Evolutionary conservation across 257 asterid genomes (phyloP).

Genomic region (Prunella vulgaris): DNA sequence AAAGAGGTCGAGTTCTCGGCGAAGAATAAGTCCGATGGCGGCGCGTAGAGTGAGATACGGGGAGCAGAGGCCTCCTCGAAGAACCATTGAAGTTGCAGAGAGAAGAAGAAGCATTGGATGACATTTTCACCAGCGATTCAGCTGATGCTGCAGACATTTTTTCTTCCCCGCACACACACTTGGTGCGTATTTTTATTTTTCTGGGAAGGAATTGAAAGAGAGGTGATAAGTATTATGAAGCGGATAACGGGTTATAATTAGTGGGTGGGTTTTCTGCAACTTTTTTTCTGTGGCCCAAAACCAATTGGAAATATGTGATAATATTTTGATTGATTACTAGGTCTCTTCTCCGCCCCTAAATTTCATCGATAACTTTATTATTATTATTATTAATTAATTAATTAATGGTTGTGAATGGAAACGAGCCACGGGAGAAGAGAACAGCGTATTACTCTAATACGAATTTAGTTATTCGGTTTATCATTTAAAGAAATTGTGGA

Average conservation of each 20-base stretch:
- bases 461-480: too few relatives aligned
- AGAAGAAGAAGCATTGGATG: slow-evolving; percentile 60
- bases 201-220: not conserved
- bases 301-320: not conserved
- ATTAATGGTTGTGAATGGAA: too few relatives aligned
- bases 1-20: slow-evolving; percentile 38
- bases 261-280: slow-evolving; percentile 14
- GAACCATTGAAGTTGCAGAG: slow-evolving; percentile 68
- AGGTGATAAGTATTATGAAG: not conserved
- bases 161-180: not conserved
- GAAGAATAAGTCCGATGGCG: slow-evolving; percentile 33
- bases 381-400: too few relatives aligned
- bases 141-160: slow-evolving; percentile 54
- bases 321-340: too few relatives aligned
- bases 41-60: slow-evolving; percentile 36
- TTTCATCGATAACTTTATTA: too few relatives aligned
- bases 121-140: slow-evolving; percentile 54
- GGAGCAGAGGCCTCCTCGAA: slow-evolving; percentile 46
- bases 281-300: slow-evolving; percentile 30
- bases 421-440: too few relatives aligned
- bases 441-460: too few relatives aligned
- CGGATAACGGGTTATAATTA: slow-evolving; percentile 10
- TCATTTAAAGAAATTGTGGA: too few relatives aligned
- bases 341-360: too few relatives aligned
- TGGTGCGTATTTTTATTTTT: too few relatives aligned